phyloP scores from a whole-genome alignment of 2,329 filamentous ascomycete species.

The Penicillium paneum region DNA sequence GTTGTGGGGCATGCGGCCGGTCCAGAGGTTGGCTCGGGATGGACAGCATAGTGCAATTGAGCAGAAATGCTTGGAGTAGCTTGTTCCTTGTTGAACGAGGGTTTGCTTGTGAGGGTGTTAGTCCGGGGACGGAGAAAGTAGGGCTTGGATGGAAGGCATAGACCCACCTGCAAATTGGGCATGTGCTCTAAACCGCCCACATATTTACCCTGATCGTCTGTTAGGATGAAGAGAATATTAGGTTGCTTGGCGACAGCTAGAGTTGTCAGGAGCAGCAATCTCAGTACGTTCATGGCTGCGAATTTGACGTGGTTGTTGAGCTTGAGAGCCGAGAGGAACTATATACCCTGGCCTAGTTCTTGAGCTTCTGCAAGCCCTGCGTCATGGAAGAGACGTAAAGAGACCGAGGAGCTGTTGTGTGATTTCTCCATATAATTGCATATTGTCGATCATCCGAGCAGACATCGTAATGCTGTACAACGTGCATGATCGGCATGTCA shows the following conservation, averaged over 20 bases:
- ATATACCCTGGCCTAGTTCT: conserved; percentile 1
- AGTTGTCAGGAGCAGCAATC: conserved; percentile 10
- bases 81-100: conserved; percentile 55
- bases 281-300: conserved; percentile 11
- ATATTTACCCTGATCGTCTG: conserved; percentile 61
- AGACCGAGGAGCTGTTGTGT: not conserved
- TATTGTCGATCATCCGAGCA: conserved; percentile 7
- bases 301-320: not conserved
- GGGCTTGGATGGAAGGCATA: not conserved
- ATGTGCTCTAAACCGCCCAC: conserved; percentile 48
- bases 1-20: conserved; percentile 64
- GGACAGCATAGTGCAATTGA: conserved; percentile 66
- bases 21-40: conserved; percentile 60
- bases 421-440: conserved; percentile 22
- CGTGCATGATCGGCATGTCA: not conserved
- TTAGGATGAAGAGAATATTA: conserved; percentile 66
- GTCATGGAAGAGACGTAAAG: not conserved
- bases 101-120: conserved; percentile 42
- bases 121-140: not conserved
- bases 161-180: conserved; percentile 39
- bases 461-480: not conserved
- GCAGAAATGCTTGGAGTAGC: conserved; percentile 58
- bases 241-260: conserved; percentile 29
- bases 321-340: not conserved
- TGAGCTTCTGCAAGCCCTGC: not conserved